Conservation (phyloP, 176 grass and related monocot genomes). For the Thinopyrum elongatum region DNA sequence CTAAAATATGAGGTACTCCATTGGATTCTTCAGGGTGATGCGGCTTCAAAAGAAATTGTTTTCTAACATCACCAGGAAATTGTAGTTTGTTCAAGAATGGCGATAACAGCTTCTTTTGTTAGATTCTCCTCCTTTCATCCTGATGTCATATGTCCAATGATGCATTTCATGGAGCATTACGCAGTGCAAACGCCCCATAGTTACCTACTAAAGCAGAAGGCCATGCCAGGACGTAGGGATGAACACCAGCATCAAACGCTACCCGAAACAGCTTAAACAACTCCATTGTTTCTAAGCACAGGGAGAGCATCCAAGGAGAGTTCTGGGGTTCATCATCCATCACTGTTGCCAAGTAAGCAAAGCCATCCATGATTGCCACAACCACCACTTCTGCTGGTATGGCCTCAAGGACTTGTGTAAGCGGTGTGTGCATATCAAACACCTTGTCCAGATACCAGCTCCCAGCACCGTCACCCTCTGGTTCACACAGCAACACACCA, state of each 20-base stretch:
- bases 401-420: neutral
- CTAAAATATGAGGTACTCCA: neutral
- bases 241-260: neutral
- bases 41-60: neutral
- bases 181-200: neutral
- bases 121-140: neutral
- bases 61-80: neutral
- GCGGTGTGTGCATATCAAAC: neutral
- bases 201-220: constrained; percentile 4
- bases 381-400: neutral
- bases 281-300: constrained; percentile 15
- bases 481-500: neutral
- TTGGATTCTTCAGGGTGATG: neutral
- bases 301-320: constrained; percentile 2
- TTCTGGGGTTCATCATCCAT: neutral
- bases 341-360: constrained; percentile 1
- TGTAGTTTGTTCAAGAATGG: neutral
- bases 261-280: neutral
- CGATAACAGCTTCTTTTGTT: neutral
- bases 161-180: neutral
- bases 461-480: neutral
- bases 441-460: neutral
- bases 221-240: constrained; percentile 20
- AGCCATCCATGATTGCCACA: neutral
- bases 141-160: neutral